Base-by-base conservation (phyloP, 257 asterid species). In the Scutellaria baicalensis region DNA sequence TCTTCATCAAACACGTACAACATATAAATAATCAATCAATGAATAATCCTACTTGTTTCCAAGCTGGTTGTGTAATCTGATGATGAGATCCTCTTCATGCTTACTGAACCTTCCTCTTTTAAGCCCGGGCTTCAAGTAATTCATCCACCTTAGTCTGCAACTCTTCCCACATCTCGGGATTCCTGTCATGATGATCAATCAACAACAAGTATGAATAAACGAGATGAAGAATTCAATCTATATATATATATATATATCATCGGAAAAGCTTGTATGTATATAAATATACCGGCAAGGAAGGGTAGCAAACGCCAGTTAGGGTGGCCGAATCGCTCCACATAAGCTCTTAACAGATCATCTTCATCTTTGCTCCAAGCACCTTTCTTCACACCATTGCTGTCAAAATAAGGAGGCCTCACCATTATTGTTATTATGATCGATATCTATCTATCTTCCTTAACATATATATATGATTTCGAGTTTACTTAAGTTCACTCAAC, bases 31-130 rank as follows among this genome's bases (percentile, higher is more conserved):
- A n/a, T n/a, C n/a, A n/a, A n/a, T n/a, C n/a, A n/a, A n/a, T n/a
- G n/a, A n/a, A n/a, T n/a, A n/a, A n/a, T n/a, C n/a, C 11, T 75
- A 84, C 93, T 52, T 84, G 44, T 79, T 87, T 68, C 94, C 91
- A 14, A 83, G 81, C 47, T 80, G 36, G 13, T 69, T 56, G 9
- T 79, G 91, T 44, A 79, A 51, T 78, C 57, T 42, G 38, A 76
- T 64, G 58, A 87, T 77, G 14, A 81, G 71, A 64, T 83, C 77
- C 17, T 71, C 81, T 70, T 87, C 91, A 39, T 79, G 72, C 50
- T 55, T 68, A 44, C 66, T 74, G 70, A 73, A 83, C 2, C 72
- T 74, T 5, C 83, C 91, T 17, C 69, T 55, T 68, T 76, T 85
- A n/a, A 85, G 62, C 3, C 79, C 83, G 0, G 91, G 88, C 49